These are phyloP conservation scores for Brassica balearica DNA, from an alignment of 441 rosid genomes.

Conservation along the genomic window DNA sequence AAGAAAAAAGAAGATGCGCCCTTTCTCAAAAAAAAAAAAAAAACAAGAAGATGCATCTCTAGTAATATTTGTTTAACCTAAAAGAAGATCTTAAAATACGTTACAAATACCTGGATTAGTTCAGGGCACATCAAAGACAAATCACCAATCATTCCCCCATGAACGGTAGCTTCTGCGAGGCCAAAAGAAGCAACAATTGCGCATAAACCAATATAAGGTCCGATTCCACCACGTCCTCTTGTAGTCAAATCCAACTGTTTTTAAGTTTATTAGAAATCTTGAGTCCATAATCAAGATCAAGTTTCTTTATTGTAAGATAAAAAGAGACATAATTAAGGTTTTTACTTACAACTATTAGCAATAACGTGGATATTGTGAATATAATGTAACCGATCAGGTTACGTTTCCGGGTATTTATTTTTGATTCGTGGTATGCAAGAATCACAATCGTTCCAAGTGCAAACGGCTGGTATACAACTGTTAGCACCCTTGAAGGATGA, in stretches of 20 bases:
- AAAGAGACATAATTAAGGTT: not conserved
- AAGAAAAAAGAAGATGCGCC: not conserved
- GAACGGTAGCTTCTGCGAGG: slow-evolving; percentile 46
- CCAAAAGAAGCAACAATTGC: slow-evolving; percentile 60
- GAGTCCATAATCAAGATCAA: not conserved
- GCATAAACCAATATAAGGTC: slow-evolving; percentile 64
- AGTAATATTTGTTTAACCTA: not conserved
- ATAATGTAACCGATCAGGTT: slow-evolving; percentile 45
- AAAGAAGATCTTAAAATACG: not conserved
- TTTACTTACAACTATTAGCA: slow-evolving; percentile 54
- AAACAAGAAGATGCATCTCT: not conserved
- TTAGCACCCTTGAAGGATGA: slow-evolving; percentile 47
- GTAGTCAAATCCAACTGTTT: slow-evolving; percentile 48
- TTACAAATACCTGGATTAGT: slow-evolving; percentile 39
- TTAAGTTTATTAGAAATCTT: not conserved
- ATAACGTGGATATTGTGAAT: slow-evolving; percentile 56
- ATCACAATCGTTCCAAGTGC: slow-evolving; percentile 58
- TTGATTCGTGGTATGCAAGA: slow-evolving; percentile 48
- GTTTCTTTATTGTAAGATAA: not conserved
- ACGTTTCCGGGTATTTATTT: slow-evolving; percentile 51
- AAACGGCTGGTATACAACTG: slow-evolving; percentile 78
- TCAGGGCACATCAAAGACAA: slow-evolving; percentile 50
- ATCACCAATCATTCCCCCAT: slow-evolving; percentile 53
- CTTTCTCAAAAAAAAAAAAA: no score
- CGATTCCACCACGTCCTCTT: slow-evolving; percentile 52